Evolutionary conservation across 1,139 yeast species (phyloP).

Genomic region (Suhomyces bolitotheri): DNA sequence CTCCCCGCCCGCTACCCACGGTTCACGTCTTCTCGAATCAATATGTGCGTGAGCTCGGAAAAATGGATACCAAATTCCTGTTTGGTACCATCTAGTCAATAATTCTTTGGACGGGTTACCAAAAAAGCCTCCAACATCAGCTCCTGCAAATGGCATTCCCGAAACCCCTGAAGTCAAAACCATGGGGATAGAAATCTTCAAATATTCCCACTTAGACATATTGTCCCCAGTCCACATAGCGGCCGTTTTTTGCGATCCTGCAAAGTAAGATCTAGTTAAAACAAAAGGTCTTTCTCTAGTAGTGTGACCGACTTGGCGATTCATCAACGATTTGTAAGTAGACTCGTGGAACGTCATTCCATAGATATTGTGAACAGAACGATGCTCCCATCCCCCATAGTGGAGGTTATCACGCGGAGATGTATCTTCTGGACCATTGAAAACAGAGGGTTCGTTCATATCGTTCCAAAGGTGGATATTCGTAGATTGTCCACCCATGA

Average conservation of each 20-base stretch:
- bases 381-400: constrained; percentile 80
- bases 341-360: constrained; percentile 81
- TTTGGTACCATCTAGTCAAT: constrained; percentile 89
- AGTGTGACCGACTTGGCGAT: constrained; percentile 44
- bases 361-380: constrained; percentile 84
- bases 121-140: constrained; percentile 96
- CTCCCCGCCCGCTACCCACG: constrained; percentile 82
- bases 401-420: constrained; percentile 82
- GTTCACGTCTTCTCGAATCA: constrained; percentile 89
- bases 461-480: constrained; percentile 94
- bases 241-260: constrained; percentile 89
- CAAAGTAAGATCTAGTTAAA: constrained; percentile 80
- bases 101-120: constrained; percentile 84
- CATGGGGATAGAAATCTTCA: constrained; percentile 83
- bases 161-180: constrained; percentile 74
- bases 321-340: constrained; percentile 64
- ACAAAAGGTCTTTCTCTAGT: constrained; percentile 75
- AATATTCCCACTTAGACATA: constrained; percentile 87
- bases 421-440: constrained; percentile 91
- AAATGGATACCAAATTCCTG: constrained; percentile 95
- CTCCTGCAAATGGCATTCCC: constrained; percentile 93
- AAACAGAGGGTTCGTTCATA: constrained; percentile 96
- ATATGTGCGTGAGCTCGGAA: constrained; percentile 97
- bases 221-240: constrained; percentile 99
- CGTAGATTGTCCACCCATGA: constrained; percentile 49